Evolutionary conservation across 139 green algal genomes (phyloP), one percentile per base, ranked within the genome.

Genomic region (Chlorella sorokiniana): DNA sequence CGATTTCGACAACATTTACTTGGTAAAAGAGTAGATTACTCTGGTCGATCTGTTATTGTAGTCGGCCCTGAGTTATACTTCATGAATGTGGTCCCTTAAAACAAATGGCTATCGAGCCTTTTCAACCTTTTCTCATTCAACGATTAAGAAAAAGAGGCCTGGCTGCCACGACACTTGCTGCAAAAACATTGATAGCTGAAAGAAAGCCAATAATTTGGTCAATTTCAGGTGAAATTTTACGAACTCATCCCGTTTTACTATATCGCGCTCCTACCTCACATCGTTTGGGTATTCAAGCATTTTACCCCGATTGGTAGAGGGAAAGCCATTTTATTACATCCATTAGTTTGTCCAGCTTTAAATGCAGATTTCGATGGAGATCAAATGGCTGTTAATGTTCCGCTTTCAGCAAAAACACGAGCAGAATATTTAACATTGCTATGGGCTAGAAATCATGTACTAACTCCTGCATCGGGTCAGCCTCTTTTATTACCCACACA

Each of bases 11-110:
- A 91, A 83, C 86, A 92, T 85, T 83, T 93, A 81, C 81, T 93
- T 82, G 90, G 90, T 69, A 93, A 92, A 89, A 80, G 90, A 63
- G 90, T 93, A 69, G 90, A 93, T 86, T 93, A 92, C 89, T 93
- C 90, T 54, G 90, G 90, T 37, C 81, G 90, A 69, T 93, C 90
- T 33, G 90, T 93, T 78, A 93, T 94, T 86, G 85, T 94, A 33
- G 90, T 94, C 71, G 89, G 82, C 41, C 90, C 90, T 70, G 51
- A 85, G 72, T 82, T 94, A 75, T 81, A 89, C 64, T 94, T 64
- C 86, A 94, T 84, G 42, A 93, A 79, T 94, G 91, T 88, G 91
- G 91, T 74, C 72, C 93, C 64, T 89, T 88, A 59, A 87, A 84
- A 88, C 82, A 94, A 86, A 94, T 94, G 88, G 91, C 91, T 62